Conservation (phyloP, 768 basidiomycete genomes). For the Scleroderma citrinum region DNA sequence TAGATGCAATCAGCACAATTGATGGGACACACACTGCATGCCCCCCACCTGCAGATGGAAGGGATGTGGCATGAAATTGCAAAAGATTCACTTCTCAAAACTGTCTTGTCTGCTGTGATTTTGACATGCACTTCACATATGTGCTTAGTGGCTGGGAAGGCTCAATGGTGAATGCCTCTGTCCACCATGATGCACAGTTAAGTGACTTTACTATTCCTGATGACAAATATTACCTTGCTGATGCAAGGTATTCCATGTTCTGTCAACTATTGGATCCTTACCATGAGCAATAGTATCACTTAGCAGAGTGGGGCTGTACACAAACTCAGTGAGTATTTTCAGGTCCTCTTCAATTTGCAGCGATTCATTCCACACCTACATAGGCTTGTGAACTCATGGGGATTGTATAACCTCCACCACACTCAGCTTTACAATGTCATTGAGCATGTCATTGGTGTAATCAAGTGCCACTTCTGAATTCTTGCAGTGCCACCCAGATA, state of each 20-base stretch:
- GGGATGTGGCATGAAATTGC: slow-evolving; percentile 22
- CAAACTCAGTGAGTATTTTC: not conserved
- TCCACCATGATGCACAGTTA: slow-evolving; percentile 7
- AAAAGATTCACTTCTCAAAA: slow-evolving; percentile 25
- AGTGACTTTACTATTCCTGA: slow-evolving; percentile 11
- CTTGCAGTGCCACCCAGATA: slow-evolving; percentile 9
- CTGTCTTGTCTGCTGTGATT: slow-evolving; percentile 9
- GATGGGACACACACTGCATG: not conserved
- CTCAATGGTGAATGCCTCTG: slow-evolving; percentile 2
- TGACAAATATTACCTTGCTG: slow-evolving; percentile 10
- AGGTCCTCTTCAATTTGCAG: not conserved
- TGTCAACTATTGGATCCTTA: slow-evolving; percentile 9
- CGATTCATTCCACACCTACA: not conserved
- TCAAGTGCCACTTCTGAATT: slow-evolving; percentile 16
- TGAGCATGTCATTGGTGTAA: slow-evolving; percentile 16
- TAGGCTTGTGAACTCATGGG: slow-evolving; percentile 14
- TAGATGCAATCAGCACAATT: slow-evolving; percentile 25
- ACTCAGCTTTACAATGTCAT: slow-evolving; percentile 15
- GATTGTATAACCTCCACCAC: slow-evolving; percentile 22
- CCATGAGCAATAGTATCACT: slow-evolving; percentile 9
- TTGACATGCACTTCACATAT: slow-evolving; percentile 14
- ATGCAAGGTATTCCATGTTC: slow-evolving; percentile 12
- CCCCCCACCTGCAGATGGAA: not conserved
- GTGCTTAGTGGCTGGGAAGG: slow-evolving; percentile 16
- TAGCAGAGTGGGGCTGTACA: slow-evolving; percentile 11